Percentiles rank a stretch among this genome's conserved stretches.
Conservation (phyloP, 352 stramenopile species). For the Phytophthora agathidicida region DNA sequence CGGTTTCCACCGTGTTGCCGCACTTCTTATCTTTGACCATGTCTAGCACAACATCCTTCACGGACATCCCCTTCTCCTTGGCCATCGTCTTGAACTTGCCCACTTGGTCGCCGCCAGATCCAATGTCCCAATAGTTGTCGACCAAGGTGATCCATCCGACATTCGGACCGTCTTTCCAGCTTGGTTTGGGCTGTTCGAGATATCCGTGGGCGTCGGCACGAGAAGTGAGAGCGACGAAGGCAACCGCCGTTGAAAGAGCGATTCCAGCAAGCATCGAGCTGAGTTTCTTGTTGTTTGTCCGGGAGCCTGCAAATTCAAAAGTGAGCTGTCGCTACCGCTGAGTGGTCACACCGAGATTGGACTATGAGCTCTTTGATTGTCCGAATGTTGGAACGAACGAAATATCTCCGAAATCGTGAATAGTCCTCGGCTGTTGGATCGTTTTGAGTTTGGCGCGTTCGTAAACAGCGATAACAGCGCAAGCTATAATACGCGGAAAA, state of each 20-base stretch:
- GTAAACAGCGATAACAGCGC: no score
- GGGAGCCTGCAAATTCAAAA: constrained; percentile 7
- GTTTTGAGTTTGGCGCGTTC: no score
- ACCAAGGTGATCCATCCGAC: constrained; percentile 23
- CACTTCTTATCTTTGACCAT: constrained; percentile 34
- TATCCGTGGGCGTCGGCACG: constrained; percentile 22
- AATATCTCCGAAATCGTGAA: no score
- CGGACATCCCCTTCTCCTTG: constrained; percentile 26
- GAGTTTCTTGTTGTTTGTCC: no score
- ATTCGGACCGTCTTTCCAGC: constrained; percentile 7
- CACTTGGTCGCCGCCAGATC: constrained; percentile 28
- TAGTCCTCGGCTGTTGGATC: no score
- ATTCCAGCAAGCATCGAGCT: constrained; percentile 3
- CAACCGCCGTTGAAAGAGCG: constrained; percentile 7
- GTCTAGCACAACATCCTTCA: constrained; percentile 38
- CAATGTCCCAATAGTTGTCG: constrained; percentile 38
- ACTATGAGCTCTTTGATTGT: no score
- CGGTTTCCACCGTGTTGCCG: constrained; percentile 31
- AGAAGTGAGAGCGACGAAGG: constrained; percentile 7
- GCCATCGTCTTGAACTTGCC: constrained; percentile 34
- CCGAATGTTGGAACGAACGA: no score
- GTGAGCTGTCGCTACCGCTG: no score
- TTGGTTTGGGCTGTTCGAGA: constrained; percentile 22
- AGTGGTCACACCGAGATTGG: no score
- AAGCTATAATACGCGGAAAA: no score